A percentile compares a stretch with the other conserved stretches of the same genome.
Conservation (phyloP, 257 asterid genomes). For the Eucommia ulmoides region DNA sequence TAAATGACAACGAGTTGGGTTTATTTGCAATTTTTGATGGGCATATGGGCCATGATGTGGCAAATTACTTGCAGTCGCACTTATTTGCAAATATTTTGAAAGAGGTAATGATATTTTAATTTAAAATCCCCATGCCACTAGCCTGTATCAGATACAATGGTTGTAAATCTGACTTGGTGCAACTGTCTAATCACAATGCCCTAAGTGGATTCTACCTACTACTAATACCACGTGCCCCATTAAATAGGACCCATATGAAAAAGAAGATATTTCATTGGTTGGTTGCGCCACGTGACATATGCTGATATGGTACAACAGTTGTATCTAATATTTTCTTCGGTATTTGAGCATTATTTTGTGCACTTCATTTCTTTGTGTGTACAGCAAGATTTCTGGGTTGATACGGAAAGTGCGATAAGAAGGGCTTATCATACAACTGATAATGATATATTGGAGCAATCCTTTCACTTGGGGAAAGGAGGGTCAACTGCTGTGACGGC, state of each 20-base stretch:
- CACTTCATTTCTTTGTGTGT: neutral
- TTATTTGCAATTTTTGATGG: constrained; percentile 87
- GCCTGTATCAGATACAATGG: too few species aligned
- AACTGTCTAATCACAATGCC: too few species aligned
- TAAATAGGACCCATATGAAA: too few species aligned
- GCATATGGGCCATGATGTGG: constrained; percentile 84
- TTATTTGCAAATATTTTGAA: constrained; percentile 57
- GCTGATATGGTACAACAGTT: too few species aligned
- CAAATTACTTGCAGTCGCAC: constrained; percentile 56
- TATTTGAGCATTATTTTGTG: neutral
- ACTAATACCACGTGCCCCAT: too few species aligned
- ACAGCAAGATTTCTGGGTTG: constrained; percentile 72
- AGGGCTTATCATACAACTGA: constrained; percentile 62
- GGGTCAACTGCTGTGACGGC: constrained; percentile 97
- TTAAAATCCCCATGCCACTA: neutral
- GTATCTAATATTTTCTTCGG: neutral
- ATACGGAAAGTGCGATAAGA: constrained; percentile 44
- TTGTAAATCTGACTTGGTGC: too few species aligned
- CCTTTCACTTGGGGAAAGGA: constrained; percentile 57
- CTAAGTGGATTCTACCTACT: too few species aligned
- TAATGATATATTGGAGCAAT: constrained; percentile 53
- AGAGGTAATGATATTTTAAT: constrained; percentile 28
- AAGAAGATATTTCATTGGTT: too few species aligned
- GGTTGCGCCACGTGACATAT: too few species aligned
- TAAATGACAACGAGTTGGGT: constrained; percentile 56